Percentiles rank a stretch among this genome's conserved stretches.
Conservation (phyloP, 768 basidiomycete species). For the Kwoniella europaea region DNA sequence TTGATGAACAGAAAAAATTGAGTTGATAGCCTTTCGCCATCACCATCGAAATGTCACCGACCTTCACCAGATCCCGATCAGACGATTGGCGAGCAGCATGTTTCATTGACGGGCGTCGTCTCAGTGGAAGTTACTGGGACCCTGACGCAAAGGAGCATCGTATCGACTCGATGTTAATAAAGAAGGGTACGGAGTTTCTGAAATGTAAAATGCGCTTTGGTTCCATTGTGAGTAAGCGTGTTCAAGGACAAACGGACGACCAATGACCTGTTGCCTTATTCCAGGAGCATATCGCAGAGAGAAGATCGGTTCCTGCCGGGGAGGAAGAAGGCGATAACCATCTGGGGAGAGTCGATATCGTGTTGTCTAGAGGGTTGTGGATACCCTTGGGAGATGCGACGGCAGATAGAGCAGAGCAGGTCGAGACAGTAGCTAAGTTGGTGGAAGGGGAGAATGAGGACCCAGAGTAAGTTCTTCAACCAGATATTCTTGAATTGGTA, state of each 20-base stretch:
- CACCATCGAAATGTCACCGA: neutral
- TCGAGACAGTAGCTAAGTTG: neutral
- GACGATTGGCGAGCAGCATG: neutral
- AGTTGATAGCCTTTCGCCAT: neutral
- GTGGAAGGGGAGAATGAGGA: neutral
- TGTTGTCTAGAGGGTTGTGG: neutral
- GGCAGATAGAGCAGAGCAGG: neutral
- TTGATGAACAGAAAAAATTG: no score
- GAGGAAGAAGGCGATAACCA: neutral
- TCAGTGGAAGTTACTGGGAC: neutral
- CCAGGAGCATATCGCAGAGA: neutral
- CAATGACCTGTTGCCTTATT: neutral
- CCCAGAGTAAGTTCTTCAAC: neutral
- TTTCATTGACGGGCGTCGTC: neutral
- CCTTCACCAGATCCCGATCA: neutral
- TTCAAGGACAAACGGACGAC: no score
- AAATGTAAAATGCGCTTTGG: neutral
- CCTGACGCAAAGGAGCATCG: neutral
- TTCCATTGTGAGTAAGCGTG: neutral
- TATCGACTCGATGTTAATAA: neutral
- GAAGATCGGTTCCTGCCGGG: neutral
- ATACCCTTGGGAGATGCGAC: neutral
- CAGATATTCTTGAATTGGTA: no score
- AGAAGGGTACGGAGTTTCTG: neutral
- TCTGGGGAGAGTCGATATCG: neutral